Evolutionary conservation across 257 asterid species (phyloP).

Genomic region (Sherardia arvensis): DNA sequence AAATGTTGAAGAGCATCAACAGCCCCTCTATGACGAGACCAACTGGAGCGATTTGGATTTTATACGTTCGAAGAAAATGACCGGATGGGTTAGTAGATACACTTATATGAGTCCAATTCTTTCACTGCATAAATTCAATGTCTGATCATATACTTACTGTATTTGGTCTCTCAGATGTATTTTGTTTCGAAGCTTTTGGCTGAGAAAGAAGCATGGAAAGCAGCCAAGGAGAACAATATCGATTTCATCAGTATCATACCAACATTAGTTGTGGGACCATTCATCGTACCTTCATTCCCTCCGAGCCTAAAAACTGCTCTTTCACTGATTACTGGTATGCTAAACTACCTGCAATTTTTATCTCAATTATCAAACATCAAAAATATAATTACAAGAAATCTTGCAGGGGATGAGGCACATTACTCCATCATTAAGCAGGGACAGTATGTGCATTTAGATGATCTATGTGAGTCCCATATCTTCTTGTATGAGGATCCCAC

Average conservation of each 20-base stretch:
- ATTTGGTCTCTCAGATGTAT: slow-evolving; percentile 51
- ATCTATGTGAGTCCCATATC: slow-evolving; percentile 80
- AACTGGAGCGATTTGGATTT: slow-evolving; percentile 75
- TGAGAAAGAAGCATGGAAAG: slow-evolving; percentile 61
- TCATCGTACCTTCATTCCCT: slow-evolving; percentile 66
- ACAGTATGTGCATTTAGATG: slow-evolving; percentile 79
- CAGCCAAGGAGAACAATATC: slow-evolving; percentile 48
- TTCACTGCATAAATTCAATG: background rate
- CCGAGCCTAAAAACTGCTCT: slow-evolving; percentile 88
- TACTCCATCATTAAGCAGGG: slow-evolving; percentile 82
- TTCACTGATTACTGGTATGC: slow-evolving; percentile 62
- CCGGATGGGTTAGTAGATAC: slow-evolving; percentile 63
- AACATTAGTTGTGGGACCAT: slow-evolving; percentile 82
- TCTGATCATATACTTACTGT: background rate
- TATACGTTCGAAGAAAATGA: slow-evolving; percentile 72
- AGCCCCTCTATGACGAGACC: slow-evolving; percentile 54
- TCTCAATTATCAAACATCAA: background rate
- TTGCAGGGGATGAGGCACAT: slow-evolving; percentile 70
- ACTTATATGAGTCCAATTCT: background rate
- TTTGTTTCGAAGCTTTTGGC: slow-evolving; percentile 74
- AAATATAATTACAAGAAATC: background rate
- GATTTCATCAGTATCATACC: slow-evolving; percentile 75
- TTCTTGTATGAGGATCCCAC: slow-evolving; percentile 79
- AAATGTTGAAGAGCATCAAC: slow-evolving; percentile 51
- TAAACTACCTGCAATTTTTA: too few species aligned